Base-by-base conservation (phyloP, 305 asterid genomes). In the Rubia peregrina region DNA sequence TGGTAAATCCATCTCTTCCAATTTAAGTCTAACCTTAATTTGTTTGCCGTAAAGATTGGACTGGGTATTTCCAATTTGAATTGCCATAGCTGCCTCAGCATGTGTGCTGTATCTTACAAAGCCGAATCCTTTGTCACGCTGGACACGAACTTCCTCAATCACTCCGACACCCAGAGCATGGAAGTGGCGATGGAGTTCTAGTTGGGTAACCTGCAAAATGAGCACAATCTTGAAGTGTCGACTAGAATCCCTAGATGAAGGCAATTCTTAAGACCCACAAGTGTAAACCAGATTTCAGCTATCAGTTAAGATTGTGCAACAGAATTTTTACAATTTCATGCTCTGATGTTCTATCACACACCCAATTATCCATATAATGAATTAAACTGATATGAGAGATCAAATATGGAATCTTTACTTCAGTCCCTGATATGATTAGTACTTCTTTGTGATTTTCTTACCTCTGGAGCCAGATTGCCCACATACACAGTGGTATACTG, bases 391-490 rank as follows among this genome's bases (percentile, higher is more conserved):
- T 51, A 17, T 21, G 65, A 13, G 14, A 22, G 5, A 14, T 67
- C 8, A 14, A 33, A 17, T 12, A 19, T n/a, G 4, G 30, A 43
- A 64, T 38, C 46, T 40, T 40, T 30, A 30, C 33, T 30, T 24
- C 41, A 13, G 53, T 48, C 19, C 41, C 33, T 24, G 5, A 67
- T 22, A 44, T 13, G 5, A 44, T 9, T 24, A 46, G 17, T 51
- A 49, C 5, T 19, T 21, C 69, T 69, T 10, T 38, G 7, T 24
- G 13, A 8, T 59, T 59, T 24, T 61, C 87, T 79, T 75, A 85
- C 98, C 86, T 92, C 96, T 68, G 98, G 89, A 75, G 95, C 85
- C 73, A 92, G 92, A 86, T 92, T 92, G 78, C 98, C 98, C 68
- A 92, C 98, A 81, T 92, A 92, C 67, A 90, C 96, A 77, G 98